phyloP scores from a whole-genome alignment of 2,329 filamentous ascomycete genomes.

The Botrytis aclada region DNA sequence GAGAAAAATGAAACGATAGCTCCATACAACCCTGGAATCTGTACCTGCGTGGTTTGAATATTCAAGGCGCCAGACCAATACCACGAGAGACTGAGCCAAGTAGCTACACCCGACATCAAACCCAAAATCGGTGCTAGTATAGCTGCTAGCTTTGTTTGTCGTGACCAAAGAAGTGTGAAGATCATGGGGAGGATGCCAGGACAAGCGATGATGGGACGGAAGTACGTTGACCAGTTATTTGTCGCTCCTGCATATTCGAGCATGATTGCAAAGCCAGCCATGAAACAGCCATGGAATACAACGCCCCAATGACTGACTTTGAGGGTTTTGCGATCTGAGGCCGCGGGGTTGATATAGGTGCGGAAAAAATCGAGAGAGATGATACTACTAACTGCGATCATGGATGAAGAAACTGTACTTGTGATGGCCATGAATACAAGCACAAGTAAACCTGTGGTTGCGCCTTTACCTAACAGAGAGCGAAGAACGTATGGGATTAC shows the following conservation, averaged over 20 bases:
- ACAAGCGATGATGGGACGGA: constrained; percentile 23
- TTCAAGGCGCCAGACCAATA: constrained; percentile 42
- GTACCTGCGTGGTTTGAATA: constrained; percentile 47
- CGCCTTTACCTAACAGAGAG: constrained; percentile 35
- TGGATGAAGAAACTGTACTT: constrained; percentile 47
- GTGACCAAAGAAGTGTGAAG: constrained; percentile 41
- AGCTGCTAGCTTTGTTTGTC: constrained; percentile 47
- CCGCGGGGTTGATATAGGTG: constrained; percentile 45
- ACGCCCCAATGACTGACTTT: constrained; percentile 48
- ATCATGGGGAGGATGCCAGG: constrained; percentile 36
- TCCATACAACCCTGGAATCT: constrained; percentile 52
- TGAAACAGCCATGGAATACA: constrained; percentile 47
- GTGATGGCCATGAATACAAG: constrained; percentile 52
- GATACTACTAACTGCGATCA: constrained; percentile 51
- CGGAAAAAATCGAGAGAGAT: constrained; percentile 50
- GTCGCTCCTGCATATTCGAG: constrained; percentile 49
- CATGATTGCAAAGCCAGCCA: constrained; percentile 46
- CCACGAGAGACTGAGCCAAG: constrained; percentile 50
- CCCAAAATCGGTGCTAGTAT: constrained; percentile 50
- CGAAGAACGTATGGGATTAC: constrained; percentile 36
- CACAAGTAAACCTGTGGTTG: constrained; percentile 42
- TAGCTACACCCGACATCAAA: constrained; percentile 48
- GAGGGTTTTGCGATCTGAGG: constrained; percentile 43
- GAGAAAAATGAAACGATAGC: constrained; percentile 48
- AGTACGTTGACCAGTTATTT: constrained; percentile 42